These are phyloP conservation scores for Penicillium nordicum DNA, from an alignment of 2,329 filamentous ascomycete species.

Conservation along the genomic window DNA sequence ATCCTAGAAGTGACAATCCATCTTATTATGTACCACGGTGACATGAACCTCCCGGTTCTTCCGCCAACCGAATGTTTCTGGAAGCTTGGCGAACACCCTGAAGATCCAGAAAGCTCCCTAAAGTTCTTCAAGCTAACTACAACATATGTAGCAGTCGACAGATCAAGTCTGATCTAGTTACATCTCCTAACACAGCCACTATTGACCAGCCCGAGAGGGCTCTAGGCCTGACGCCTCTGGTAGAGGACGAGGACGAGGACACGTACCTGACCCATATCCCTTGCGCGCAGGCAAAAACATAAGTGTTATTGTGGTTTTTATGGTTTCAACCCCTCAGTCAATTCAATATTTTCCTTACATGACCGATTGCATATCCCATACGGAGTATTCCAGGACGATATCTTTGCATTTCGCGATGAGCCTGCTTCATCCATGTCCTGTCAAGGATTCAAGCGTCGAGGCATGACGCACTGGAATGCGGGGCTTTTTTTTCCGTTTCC, in stretches of 20 bases:
- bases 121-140: background rate
- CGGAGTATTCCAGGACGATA: background rate
- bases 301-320: constrained; percentile 10
- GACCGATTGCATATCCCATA: constrained; percentile 11
- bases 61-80: constrained; percentile 1
- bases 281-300: constrained; percentile 17
- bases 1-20: background rate
- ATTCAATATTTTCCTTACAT: constrained; percentile 15
- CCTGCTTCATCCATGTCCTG: background rate
- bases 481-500: constrained; percentile 8
- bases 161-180: background rate
- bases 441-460: background rate
- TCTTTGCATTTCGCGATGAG: background rate
- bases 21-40: background rate
- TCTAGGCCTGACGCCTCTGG: background rate
- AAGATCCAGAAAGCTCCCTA: background rate
- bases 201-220: background rate
- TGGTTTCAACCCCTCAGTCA: constrained; percentile 8
- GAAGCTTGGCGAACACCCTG: background rate
- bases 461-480: constrained; percentile 10
- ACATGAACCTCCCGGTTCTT: constrained; percentile 1
- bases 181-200: background rate
- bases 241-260: constrained; percentile 5
- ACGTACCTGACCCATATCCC: constrained; percentile 26
- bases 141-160: background rate